Percentiles rank a stretch among this genome's conserved stretches.
Conservation (phyloP, 345 rosid species). For the Angophora floribunda region DNA sequence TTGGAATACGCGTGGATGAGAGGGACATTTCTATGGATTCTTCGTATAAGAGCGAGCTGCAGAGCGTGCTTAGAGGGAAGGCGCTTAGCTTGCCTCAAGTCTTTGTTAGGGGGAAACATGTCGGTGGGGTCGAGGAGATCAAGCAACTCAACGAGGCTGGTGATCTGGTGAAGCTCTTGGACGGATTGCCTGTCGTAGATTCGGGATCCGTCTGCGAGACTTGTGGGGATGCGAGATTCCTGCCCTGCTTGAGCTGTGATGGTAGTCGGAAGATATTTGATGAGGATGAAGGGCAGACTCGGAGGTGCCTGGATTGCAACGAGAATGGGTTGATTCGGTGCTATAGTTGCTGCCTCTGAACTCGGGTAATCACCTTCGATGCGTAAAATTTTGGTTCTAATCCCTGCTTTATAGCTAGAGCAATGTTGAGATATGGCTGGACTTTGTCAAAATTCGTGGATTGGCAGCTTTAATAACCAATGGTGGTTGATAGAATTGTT, state of each 20-base stretch:
- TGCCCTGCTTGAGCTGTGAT: conserved; percentile 30
- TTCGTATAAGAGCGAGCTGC: conserved; percentile 22
- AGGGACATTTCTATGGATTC: conserved; percentile 35
- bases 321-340: conserved; percentile 44
- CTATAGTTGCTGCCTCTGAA: conserved; percentile 23
- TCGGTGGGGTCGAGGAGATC: conserved; percentile 37
- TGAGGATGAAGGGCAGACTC: conserved; percentile 13
- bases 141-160: conserved; percentile 33
- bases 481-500: neutral
- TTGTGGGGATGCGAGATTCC: conserved; percentile 36
- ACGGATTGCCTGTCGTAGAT: conserved; percentile 17
- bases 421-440: neutral
- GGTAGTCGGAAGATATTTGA: conserved; percentile 38
- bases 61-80: conserved; percentile 6
- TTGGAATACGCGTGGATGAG: conserved; percentile 25
- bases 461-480: neutral
- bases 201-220: conserved; percentile 17
- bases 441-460: neutral
- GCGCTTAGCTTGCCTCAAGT: conserved; percentile 24
- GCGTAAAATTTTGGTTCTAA: neutral
- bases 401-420: neutral
- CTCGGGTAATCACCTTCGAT: neutral
- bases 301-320: conserved; percentile 30
- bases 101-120: conserved; percentile 21
- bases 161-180: conserved; percentile 19